Evolutionary conservation across 1,139 yeast species (phyloP), one percentile per base, ranked within the genome.

Genomic region (Debaryomyces fabryi): DNA sequence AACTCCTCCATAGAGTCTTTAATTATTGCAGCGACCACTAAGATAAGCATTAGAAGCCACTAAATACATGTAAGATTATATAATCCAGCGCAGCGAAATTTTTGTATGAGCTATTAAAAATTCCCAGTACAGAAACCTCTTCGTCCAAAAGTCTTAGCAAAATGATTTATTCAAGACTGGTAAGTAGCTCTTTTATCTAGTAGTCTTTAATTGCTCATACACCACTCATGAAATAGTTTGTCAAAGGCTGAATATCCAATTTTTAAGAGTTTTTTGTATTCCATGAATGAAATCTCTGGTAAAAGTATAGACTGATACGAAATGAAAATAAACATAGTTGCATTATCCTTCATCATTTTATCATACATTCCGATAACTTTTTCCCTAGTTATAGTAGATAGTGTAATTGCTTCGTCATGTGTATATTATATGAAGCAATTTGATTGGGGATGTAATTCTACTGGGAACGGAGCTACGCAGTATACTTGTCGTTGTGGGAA

Each of bases 371-470:
- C 35, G 8, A 7, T 32, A 32, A 36, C 39, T 15, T 13, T 15
- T n/a, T 49, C 49, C 42, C 49, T 58, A 3, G 55, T 52, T 8
- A 58, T 65, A 39, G 57, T 67, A 18, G 74, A 69, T 48, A 64
- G 70, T n/a, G 58, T 66, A 5, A 48, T 69, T 15, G 75, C 76
- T 0, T 62, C 75, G 2, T 63, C 75, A 18, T 73, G 79, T 53
- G 57, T 70, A 9, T 72, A 70, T 50, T 72, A 71, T 42, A 58
- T 69, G 49, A 44, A 47, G 34, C 56, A 55, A 18, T 65, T 63
- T 45, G 69, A 71, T 45, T 74, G 77, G 76, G 74, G 75, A 1
- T 74, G 79, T 52, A 51, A 57, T 24, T 50, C 68, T 4, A 60
- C 63, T 9, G 58, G 65, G 0, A 63, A 59, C 35, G 63, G 64